These are phyloP conservation scores for Hirschioporus abietinus DNA, from an alignment of 768 basidiomycete genomes.

Conservation along the genomic window DNA sequence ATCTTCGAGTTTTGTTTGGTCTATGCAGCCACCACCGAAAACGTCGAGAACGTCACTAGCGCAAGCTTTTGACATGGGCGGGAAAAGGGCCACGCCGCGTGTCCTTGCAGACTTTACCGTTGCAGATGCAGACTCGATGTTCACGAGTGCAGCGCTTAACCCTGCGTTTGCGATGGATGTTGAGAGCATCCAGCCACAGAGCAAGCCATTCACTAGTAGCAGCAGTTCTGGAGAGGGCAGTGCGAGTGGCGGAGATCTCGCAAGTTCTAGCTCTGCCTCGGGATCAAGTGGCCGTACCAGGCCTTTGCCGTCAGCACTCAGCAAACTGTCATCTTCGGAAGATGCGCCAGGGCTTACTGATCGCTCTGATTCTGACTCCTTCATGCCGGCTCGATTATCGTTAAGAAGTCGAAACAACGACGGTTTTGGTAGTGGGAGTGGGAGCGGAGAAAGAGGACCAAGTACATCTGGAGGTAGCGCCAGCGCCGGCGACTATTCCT, in stretches of 20 bases:
- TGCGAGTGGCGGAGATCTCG: neutral
- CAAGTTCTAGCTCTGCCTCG: neutral
- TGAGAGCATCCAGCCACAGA: neutral
- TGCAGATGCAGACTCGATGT: constrained; percentile 4
- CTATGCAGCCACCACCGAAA: neutral
- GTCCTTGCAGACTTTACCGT: constrained; percentile 2
- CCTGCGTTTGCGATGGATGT: constrained; percentile 3
- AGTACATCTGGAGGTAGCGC: neutral
- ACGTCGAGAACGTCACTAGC: neutral
- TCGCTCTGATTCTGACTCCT: neutral
- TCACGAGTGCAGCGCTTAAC: neutral
- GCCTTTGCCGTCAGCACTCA: neutral
- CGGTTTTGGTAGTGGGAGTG: neutral
- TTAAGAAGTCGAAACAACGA: neutral
- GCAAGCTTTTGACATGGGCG: neutral
- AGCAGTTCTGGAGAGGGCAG: neutral
- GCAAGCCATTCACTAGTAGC: neutral
- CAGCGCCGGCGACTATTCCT: neutral
- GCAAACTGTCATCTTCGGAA: neutral
- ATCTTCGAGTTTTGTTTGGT: neutral
- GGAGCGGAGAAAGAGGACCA: neutral
- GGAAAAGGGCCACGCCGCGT: neutral
- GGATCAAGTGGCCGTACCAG: neutral
- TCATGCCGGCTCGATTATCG: neutral
- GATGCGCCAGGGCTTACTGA: neutral